Conservation (phyloP, 805 yeast genomes). For the Kazachstania bromeliacearum region DNA sequence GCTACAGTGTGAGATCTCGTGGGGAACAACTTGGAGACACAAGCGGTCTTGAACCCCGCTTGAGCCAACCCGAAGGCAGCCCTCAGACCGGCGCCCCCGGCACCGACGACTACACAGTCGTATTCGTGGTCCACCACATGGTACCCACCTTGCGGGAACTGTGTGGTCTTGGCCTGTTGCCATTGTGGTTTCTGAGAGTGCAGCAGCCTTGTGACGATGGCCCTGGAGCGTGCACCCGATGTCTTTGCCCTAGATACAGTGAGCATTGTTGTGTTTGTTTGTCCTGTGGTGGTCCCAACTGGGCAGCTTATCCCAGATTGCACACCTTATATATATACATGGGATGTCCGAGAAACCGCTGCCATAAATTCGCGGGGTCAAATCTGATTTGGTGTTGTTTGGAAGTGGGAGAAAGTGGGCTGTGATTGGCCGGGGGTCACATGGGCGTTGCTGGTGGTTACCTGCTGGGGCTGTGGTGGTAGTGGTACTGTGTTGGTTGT, state of each 20-base stretch:
- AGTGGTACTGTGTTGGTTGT: too few relatives aligned
- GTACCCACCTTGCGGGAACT: conserved; percentile 36
- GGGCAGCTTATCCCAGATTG: background rate
- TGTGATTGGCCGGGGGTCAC: background rate
- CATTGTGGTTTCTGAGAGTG: background rate
- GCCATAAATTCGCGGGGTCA: background rate
- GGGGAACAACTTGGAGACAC: conserved; percentile 93
- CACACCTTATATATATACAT: background rate
- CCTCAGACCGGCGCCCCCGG: conserved; percentile 98
- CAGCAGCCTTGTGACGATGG: background rate
- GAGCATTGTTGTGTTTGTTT: background rate
- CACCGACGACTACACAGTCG: conserved; percentile 96
- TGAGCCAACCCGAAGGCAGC: conserved; percentile 97
- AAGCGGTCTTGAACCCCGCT: conserved; percentile 95
- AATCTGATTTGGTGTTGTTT: background rate
- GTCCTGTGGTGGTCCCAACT: too few relatives aligned
- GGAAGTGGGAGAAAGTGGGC: too few relatives aligned
- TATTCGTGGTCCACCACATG: conserved; percentile 95
- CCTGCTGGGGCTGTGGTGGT: too few relatives aligned
- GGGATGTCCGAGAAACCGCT: background rate
- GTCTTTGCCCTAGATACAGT: background rate
- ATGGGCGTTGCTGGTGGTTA: too few relatives aligned
- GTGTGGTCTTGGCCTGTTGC: background rate
- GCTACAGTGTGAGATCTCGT: conserved; percentile 98
- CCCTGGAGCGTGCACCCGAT: background rate